Conservation (phyloP, 2,329 filamentous ascomycete species). For the Alternaria brassicicola region DNA sequence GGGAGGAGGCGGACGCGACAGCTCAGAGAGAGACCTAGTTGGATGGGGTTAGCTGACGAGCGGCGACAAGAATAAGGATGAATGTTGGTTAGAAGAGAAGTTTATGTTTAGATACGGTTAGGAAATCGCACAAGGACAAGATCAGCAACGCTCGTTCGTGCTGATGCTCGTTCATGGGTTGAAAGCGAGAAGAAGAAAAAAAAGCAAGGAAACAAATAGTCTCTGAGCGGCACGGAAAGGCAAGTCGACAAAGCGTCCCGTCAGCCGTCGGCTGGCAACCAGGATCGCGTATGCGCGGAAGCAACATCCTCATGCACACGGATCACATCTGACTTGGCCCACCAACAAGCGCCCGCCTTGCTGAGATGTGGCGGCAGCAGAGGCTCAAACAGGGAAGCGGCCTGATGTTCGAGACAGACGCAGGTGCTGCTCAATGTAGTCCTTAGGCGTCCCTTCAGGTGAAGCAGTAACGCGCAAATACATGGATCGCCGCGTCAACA, state of each 20-base stretch:
- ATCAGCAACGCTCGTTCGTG: too few relatives aligned
- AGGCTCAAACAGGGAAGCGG: slow-evolving; percentile 25
- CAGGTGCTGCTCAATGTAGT: slow-evolving; percentile 14
- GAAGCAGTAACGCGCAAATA: slow-evolving; percentile 20
- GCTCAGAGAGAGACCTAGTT: slow-evolving; percentile 35
- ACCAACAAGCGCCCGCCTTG: background rate
- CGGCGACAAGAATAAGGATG: background rate
- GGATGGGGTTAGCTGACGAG: slow-evolving; percentile 7
- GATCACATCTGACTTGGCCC: slow-evolving; percentile 11
- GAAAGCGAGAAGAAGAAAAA: too few relatives aligned
- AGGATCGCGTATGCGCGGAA: background rate
- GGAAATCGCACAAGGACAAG: background rate
- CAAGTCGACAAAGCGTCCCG: background rate
- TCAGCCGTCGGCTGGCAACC: background rate
- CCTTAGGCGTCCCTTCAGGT: slow-evolving; percentile 12
- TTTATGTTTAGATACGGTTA: background rate
- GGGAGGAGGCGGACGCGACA: slow-evolving; percentile 53
- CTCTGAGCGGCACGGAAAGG: background rate
- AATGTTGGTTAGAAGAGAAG: background rate
- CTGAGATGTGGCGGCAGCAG: slow-evolving; percentile 22
- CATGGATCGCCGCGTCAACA: slow-evolving; percentile 10
- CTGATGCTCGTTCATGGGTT: too few relatives aligned
- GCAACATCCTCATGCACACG: slow-evolving; percentile 16
- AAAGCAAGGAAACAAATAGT: background rate
- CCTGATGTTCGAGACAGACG: slow-evolving; percentile 17